phyloP scores from a whole-genome alignment of 2,329 filamentous ascomycete species.

The Sclerotinia subarctica region DNA sequence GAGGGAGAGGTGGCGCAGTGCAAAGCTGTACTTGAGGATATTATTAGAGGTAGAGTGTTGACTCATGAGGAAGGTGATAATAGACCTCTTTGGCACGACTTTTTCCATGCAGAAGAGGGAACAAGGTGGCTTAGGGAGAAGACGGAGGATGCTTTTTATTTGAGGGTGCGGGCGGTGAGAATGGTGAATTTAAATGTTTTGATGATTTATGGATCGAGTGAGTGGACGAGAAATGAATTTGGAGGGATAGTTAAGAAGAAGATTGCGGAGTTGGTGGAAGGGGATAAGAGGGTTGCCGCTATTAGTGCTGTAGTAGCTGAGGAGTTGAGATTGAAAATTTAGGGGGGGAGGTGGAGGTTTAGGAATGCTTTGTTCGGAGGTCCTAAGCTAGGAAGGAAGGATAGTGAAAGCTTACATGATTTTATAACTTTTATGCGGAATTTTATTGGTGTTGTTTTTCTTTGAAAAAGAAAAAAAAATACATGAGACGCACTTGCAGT shows the following conservation, averaged over 20 bases:
- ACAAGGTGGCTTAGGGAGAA: not conserved
- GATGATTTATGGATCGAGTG: not conserved
- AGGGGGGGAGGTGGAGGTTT: not conserved
- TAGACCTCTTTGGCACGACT: not conserved
- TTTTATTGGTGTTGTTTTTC: not conserved
- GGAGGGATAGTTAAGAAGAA: not conserved
- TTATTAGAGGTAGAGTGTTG: not conserved
- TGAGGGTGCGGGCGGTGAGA: not conserved
- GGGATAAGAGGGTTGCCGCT: not conserved
- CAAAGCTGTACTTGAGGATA: not conserved
- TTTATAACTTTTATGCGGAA: not conserved
- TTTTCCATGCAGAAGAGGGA: not conserved
- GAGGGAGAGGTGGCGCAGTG: not conserved
- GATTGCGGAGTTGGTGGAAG: not conserved
- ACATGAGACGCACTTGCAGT: too few species aligned
- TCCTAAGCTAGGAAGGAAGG: not conserved
- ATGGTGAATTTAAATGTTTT: not conserved
- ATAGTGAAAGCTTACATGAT: not conserved
- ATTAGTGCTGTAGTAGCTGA: not conserved
- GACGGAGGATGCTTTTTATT: not conserved
- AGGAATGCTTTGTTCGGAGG: not conserved
- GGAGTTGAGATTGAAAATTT: not conserved
- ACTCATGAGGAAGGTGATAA: not conserved
- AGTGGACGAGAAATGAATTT: not conserved
- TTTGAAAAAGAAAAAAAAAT: not conserved